Conservation (phyloP, 2,329 filamentous ascomycete genomes). For the Ophiostoma himal-ulmi region DNA sequence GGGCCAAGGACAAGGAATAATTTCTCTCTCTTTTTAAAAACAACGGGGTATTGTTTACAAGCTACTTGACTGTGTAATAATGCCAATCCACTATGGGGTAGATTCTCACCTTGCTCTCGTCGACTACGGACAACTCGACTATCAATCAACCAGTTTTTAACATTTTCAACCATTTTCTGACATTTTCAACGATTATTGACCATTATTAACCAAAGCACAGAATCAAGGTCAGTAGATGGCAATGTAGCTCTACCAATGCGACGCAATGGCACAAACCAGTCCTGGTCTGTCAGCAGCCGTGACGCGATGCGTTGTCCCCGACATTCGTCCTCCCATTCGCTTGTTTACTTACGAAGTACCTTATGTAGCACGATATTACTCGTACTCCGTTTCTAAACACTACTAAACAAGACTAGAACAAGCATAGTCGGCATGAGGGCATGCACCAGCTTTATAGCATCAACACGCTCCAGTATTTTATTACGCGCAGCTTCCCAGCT, state of each 20-base stretch:
- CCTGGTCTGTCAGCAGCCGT: neutral
- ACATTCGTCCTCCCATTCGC: neutral
- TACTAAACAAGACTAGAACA: constrained; percentile 1
- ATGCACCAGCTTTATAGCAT: neutral
- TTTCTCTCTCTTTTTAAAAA: neutral
- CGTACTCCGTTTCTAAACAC: neutral
- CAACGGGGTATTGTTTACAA: neutral
- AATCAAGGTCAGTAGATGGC: neutral
- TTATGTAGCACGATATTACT: neutral
- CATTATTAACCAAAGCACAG: neutral
- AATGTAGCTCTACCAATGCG: neutral
- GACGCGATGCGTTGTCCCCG: constrained; percentile 14
- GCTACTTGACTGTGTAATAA: neutral
- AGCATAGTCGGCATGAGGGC: neutral
- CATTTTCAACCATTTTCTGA: too few species aligned
- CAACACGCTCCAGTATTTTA: neutral
- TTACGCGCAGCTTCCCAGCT: constrained; percentile 18
- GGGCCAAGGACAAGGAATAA: neutral
- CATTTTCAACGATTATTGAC: too few species aligned
- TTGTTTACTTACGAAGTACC: neutral
- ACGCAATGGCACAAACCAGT: neutral
- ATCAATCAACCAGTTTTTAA: too few species aligned
- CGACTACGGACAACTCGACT: too few species aligned
- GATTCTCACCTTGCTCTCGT: neutral
- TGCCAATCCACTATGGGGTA: neutral